Percentiles rank a stretch among this genome's conserved stretches.
Conservation (phyloP, 805 yeast species). For the Yueomyces sp. region DNA sequence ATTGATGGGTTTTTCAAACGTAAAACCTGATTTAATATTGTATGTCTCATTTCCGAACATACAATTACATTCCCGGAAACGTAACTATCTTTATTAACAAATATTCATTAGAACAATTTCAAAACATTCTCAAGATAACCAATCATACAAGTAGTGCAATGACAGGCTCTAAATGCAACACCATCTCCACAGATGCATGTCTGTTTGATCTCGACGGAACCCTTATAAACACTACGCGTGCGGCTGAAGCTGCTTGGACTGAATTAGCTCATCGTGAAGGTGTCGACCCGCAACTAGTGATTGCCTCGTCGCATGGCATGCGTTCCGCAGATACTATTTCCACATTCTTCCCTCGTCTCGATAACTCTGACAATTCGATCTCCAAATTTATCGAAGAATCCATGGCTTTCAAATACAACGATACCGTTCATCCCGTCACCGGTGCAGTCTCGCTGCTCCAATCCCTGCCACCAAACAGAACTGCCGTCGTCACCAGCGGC, state of each 20-base stretch:
- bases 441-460: slow-evolving; percentile 53
- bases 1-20: background rate
- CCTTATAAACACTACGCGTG: slow-evolving; percentile 58
- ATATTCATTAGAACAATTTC: too few relatives aligned
- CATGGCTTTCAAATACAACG: slow-evolving; percentile 52
- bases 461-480: slow-evolving; percentile 36
- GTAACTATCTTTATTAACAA: too few relatives aligned
- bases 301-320: slow-evolving; percentile 61
- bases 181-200: background rate
- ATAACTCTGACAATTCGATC: slow-evolving; percentile 34
- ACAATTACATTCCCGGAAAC: too few relatives aligned
- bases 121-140: too few relatives aligned
- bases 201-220: slow-evolving; percentile 79
- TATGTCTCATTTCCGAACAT: too few relatives aligned
- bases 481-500: slow-evolving; percentile 81
- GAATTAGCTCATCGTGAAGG: slow-evolving; percentile 41
- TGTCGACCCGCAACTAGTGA: slow-evolving; percentile 49
- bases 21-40: too few relatives aligned
- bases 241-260: slow-evolving; percentile 66
- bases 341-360: slow-evolving; percentile 55
- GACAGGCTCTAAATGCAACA: background rate
- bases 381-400: slow-evolving; percentile 47
- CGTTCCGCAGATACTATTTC: slow-evolving; percentile 59
- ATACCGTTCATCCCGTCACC: slow-evolving; percentile 51
- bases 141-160: too few relatives aligned